A percentile compares a stretch with the other conserved stretches of the same genome.
Evolutionary conservation across 441 rosid genomes (phyloP).

Genomic region (Aquilaria agallochum): DNA sequence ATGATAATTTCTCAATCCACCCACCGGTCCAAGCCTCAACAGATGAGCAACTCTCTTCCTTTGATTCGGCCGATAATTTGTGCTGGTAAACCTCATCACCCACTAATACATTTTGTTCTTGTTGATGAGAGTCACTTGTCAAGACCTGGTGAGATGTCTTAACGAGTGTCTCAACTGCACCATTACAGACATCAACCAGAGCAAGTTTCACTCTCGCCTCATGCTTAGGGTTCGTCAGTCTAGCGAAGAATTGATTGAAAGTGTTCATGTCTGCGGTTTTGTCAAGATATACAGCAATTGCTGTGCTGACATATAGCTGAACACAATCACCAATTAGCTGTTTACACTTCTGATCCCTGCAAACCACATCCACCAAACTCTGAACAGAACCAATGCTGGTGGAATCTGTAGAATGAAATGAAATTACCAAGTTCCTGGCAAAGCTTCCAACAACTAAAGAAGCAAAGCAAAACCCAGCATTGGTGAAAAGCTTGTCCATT

Average conservation of each 20-base stretch:
- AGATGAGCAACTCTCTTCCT: slow-evolving; percentile 17
- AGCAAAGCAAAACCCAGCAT: slow-evolving; percentile 66
- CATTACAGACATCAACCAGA: slow-evolving; percentile 50
- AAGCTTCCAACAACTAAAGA: slow-evolving; percentile 78
- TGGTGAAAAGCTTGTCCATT: slow-evolving; percentile 51
- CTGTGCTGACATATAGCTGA: slow-evolving; percentile 66
- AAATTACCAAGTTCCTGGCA: slow-evolving; percentile 67
- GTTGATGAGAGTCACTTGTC: slow-evolving; percentile 20
- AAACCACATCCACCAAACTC: slow-evolving; percentile 40
- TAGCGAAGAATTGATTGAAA: slow-evolving; percentile 61
- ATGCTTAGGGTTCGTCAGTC: slow-evolving; percentile 73
- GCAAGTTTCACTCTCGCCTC: slow-evolving; percentile 42
- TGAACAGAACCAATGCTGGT: slow-evolving; percentile 17
- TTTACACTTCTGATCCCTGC: slow-evolving; percentile 32
- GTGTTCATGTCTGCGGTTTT: slow-evolving; percentile 60
- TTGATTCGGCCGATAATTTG: slow-evolving; percentile 15
- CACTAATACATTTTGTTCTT: not conserved
- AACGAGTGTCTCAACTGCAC: slow-evolving; percentile 61
- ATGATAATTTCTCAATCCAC: slow-evolving; percentile 43
- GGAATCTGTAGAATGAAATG: slow-evolving; percentile 20
- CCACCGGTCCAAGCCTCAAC: slow-evolving; percentile 18
- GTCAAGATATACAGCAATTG: slow-evolving; percentile 80
- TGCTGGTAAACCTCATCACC: slow-evolving; percentile 6
- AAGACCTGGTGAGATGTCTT: slow-evolving; percentile 54
- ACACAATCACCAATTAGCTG: slow-evolving; percentile 62